Conservation (phyloP, 495 filamentous ascomycete genomes). For the Oidiodendron maius region DNA sequence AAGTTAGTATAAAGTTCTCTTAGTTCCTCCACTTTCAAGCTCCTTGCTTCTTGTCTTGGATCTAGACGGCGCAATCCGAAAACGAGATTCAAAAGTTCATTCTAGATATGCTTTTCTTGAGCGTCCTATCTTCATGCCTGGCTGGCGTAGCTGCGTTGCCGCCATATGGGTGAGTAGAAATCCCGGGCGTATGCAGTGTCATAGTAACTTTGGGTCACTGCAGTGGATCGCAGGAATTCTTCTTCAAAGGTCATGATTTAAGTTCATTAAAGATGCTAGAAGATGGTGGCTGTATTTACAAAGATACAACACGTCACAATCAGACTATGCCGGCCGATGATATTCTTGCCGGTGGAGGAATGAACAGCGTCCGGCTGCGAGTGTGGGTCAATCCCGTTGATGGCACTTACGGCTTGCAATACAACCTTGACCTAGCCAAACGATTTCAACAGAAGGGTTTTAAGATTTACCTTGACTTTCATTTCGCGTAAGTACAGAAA, state of each 20-base stretch:
- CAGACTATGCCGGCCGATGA: conserved; percentile 29
- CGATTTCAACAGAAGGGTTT: conserved; percentile 27
- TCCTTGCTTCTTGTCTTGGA: no score
- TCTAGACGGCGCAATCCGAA: no score
- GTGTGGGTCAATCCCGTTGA: conserved; percentile 27
- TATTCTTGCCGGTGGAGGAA: conserved; percentile 35
- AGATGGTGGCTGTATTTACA: conserved; percentile 28
- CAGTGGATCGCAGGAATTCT: conserved; percentile 13
- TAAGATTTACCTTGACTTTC: conserved; percentile 28
- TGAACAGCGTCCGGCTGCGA: conserved; percentile 32
- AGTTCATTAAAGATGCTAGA: conserved; percentile 29
- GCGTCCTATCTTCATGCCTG: no score
- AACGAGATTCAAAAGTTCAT: no score
- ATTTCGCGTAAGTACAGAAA: conserved; percentile 20
- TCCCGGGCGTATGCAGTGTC: no score
- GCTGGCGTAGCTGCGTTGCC: no score
- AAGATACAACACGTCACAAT: conserved; percentile 29
- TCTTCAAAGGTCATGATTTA: conserved; percentile 37
- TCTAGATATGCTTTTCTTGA: no score
- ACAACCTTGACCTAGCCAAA: conserved; percentile 29
- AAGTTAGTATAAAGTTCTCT: no score
- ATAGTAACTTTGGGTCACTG: no score
- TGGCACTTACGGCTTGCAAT: conserved; percentile 21
- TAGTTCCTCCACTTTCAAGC: no score
- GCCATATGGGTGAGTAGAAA: no score